Evolutionary conservation across 2,329 filamentous ascomycete genomes (phyloP), one percentile per base, ranked within the genome.

Genomic region (Fusarium torreyae): DNA sequence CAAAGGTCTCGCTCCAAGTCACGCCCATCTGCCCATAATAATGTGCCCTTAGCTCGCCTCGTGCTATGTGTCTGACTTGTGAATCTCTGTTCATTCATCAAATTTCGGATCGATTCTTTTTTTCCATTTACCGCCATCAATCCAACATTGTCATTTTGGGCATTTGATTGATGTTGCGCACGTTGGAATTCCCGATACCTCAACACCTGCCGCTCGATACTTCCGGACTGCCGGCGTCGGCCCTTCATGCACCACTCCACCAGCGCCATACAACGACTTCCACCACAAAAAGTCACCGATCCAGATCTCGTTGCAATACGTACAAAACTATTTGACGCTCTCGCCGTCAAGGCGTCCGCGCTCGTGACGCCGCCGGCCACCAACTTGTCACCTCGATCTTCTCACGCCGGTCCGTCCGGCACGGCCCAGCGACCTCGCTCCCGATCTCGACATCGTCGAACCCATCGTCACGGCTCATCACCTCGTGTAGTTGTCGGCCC

Each of bases 401-500:
- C 63, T 20, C 54, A 52, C 48, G 39, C 54, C 24, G 58, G 44
- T 39, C 49, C 44, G 52, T 31, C 46, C 45, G 34, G 52, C 24
- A 43, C 52, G 24, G 26, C 24, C 28, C 50, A 31, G 26, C 72
- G 38, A 11, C 38, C 56, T 26, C 46, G 38, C 34, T 62, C 54
- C 17, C 60, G 42, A 52, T 43, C 54, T 39, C 42, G 31, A 42
- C 42, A 46, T 22, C 49, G 26, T 31, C 52, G 43, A 38, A 7
- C 34, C 17, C 59, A 20, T 13, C 62, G 61, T 11, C 31, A 45
- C 20, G 31, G 51, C n/a, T 56, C 70, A 0, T 66, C 75, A 5
- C 77, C 80, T 15, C 77, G 78, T 28, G 63, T 81, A 28, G 77
- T 82, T 36, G 77, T 77, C 55, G 80, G 80, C 4, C 68, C 69